Evolutionary conservation across 257 asterid genomes (phyloP).

Genomic region (Scutellaria minor): DNA sequence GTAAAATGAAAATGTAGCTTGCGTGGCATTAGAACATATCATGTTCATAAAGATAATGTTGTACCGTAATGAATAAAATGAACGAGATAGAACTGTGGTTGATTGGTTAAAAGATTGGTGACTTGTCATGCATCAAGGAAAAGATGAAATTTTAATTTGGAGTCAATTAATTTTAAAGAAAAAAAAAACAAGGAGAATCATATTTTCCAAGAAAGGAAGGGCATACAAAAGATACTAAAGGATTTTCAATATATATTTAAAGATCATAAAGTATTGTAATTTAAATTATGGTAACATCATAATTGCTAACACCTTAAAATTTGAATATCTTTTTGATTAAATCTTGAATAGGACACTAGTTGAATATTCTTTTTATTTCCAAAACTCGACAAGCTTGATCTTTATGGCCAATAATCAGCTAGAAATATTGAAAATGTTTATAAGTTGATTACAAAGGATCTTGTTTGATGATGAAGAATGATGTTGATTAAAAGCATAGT

Average conservation of each 20-base stretch:
- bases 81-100: not conserved
- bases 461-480: constrained; percentile 12
- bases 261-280: no score
- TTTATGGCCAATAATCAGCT: not conserved
- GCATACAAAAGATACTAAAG: no score
- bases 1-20: no score
- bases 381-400: not conserved
- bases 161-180: not conserved
- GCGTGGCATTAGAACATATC: not conserved
- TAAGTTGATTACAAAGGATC: constrained; percentile 27
- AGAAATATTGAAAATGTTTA: constrained; percentile 3
- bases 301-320: no score
- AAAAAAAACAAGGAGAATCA: no score
- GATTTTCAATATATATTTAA: no score
- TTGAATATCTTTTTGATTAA: not conserved
- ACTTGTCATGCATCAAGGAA: not conserved
- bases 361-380: not conserved
- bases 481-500: constrained; percentile 31
- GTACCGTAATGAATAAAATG: not conserved
- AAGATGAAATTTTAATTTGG: not conserved
- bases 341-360: not conserved
- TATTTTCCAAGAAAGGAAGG: no score
- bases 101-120: not conserved
- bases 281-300: no score
- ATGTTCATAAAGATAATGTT: not conserved